These are phyloP conservation scores for Teratosphaeria zuluensis DNA, from an alignment of 2,329 filamentous ascomycete genomes.

Conservation along the genomic window DNA sequence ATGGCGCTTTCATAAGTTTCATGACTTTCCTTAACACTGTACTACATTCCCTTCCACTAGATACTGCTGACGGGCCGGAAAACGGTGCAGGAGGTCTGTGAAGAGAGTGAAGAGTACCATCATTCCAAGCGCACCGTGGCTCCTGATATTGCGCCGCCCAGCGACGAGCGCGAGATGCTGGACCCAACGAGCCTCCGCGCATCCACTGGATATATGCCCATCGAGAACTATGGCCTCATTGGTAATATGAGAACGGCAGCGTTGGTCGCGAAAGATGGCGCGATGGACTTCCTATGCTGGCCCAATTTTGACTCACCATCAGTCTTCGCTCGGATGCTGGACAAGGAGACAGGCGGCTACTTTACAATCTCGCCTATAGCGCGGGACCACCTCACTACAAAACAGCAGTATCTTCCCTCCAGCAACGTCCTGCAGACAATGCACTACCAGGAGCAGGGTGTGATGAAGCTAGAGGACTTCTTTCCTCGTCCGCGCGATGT, in stretches of 20 bases:
- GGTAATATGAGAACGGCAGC: conserved; percentile 1
- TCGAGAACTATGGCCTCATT: background rate
- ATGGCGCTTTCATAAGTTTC: background rate
- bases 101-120: no score
- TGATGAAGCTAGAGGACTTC: background rate
- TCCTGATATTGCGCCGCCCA: background rate
- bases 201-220: background rate
- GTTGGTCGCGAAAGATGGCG: background rate
- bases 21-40: background rate
- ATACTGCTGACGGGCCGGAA: background rate
- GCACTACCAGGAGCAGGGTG: background rate
- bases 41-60: background rate
- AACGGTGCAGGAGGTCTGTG: no score
- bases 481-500: background rate
- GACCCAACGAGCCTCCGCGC: background rate
- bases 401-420: background rate
- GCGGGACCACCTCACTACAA: background rate
- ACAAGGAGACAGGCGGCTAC: background rate
- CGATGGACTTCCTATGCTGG: background rate
- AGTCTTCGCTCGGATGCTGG: background rate
- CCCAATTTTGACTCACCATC: background rate
- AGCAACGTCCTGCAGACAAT: background rate
- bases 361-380: background rate
- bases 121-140: background rate
- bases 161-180: background rate